A percentile compares a stretch with the other conserved stretches of the same genome.
These are phyloP conservation scores for Naematelia aurantialba DNA, from an alignment of 768 basidiomycete species.

Conservation along the genomic window DNA sequence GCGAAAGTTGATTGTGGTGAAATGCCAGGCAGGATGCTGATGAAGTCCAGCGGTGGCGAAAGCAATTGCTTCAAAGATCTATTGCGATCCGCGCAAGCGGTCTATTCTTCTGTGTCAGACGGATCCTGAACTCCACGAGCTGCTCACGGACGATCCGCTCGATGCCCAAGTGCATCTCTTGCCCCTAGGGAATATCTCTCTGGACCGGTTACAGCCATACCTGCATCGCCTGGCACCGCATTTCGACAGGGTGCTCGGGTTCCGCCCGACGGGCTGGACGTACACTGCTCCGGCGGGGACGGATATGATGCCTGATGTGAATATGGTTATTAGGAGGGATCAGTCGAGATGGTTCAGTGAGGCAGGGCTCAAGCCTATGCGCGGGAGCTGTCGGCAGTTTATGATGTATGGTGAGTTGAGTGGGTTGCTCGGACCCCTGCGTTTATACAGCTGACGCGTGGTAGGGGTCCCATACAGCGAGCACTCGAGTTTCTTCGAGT, in stretches of 20 bases:
- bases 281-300: conserved; percentile 65
- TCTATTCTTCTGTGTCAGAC: conserved; percentile 77
- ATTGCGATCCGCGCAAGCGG: conserved; percentile 79
- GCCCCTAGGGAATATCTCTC: conserved; percentile 66
- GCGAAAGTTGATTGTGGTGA: background rate
- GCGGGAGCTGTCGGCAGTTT: conserved; percentile 65
- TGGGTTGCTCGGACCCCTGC: background rate
- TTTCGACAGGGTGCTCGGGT: conserved; percentile 71
- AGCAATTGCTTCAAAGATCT: conserved; percentile 75
- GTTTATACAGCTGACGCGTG: conserved; percentile 3
- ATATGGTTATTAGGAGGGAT: conserved; percentile 64
- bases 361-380: conserved; percentile 63
- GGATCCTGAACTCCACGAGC: conserved; percentile 72
- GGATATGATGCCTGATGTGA: conserved; percentile 62
- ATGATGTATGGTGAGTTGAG: conserved; percentile 70
- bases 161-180: conserved; percentile 80
- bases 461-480: conserved; percentile 70
- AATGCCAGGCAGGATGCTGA: conserved; percentile 9
- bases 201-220: conserved; percentile 74
- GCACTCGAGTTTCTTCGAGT: conserved; percentile 90
- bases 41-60: conserved; percentile 71
- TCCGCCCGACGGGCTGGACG: conserved; percentile 96
- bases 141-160: conserved; percentile 72
- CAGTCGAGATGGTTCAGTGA: conserved; percentile 68
- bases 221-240: conserved; percentile 67